Conservation (phyloP, 805 yeast genomes). For the Candida nanaspora region DNA sequence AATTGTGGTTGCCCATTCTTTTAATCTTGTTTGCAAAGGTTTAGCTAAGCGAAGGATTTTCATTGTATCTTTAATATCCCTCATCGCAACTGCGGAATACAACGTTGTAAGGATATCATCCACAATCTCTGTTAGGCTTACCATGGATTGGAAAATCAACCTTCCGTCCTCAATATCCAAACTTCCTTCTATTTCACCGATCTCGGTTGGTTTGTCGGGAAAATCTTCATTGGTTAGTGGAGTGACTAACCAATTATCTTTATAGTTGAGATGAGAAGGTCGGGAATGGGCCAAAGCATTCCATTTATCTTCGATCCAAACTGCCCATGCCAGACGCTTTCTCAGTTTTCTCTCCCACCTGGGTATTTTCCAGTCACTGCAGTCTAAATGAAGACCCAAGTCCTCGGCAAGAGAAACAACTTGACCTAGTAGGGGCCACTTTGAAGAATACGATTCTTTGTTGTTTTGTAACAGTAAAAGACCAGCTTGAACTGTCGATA, state of each 20-base stretch:
- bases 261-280: constrained; percentile 18
- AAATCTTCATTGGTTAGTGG: constrained; percentile 60
- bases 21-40: constrained; percentile 26
- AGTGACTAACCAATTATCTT: constrained; percentile 52
- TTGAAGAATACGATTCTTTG: constrained; percentile 3
- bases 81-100: constrained; percentile 35
- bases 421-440: background rate
- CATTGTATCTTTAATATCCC: constrained; percentile 25
- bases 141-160: constrained; percentile 27
- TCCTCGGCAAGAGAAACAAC: constrained; percentile 80
- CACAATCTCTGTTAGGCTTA: constrained; percentile 29
- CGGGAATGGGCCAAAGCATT: constrained; percentile 23
- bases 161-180: constrained; percentile 54
- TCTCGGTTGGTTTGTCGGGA: constrained; percentile 27
- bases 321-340: constrained; percentile 24
- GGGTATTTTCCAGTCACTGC: constrained; percentile 25
- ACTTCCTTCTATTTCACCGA: constrained; percentile 32
- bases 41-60: constrained; percentile 34
- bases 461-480: constrained; percentile 5
- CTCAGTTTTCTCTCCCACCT: constrained; percentile 22
- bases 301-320: constrained; percentile 30
- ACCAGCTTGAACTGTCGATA: constrained; percentile 8
- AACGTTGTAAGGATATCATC: constrained; percentile 30
- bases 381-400: constrained; percentile 58
- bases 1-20: constrained; percentile 36